phyloP scores from a whole-genome alignment of 192 early-diverging fungal genomes.

The Gryganskiella cystojenkinii region DNA sequence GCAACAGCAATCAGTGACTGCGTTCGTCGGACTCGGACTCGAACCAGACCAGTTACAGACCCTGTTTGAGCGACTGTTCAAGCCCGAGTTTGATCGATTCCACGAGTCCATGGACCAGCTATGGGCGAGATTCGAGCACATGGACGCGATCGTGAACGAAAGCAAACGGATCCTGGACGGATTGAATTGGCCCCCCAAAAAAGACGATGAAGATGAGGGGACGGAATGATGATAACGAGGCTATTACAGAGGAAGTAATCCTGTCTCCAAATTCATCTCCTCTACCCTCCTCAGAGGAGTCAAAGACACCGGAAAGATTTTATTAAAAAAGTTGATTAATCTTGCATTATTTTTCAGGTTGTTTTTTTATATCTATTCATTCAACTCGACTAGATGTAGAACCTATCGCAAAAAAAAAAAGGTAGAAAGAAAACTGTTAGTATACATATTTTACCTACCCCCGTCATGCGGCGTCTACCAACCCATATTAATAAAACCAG shows the following conservation, averaged over 20 bases:
- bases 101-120: too few relatives aligned
- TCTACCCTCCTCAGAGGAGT: not conserved
- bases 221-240: too few relatives aligned
- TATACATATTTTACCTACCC: not conserved
- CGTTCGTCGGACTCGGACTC: too few relatives aligned
- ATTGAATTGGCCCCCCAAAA: too few relatives aligned
- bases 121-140: too few relatives aligned
- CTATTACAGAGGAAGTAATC: not conserved
- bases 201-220: too few relatives aligned
- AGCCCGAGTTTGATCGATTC: too few relatives aligned
- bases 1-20: too few relatives aligned
- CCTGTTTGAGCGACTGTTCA: too few relatives aligned
- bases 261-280: not conserved
- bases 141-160: too few relatives aligned
- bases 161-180: too few relatives aligned
- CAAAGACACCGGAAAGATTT: not conserved
- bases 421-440: not conserved
- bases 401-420: not conserved
- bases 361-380: not conserved
- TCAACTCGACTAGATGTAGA: conserved; percentile 11
- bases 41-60: too few relatives aligned
- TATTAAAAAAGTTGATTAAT: not conserved
- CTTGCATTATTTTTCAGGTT: not conserved
- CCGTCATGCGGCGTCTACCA: not conserved
- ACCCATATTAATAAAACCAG: not conserved